phyloP scores from a whole-genome alignment of 805 yeast species.

The Starmerella geochares region DNA sequence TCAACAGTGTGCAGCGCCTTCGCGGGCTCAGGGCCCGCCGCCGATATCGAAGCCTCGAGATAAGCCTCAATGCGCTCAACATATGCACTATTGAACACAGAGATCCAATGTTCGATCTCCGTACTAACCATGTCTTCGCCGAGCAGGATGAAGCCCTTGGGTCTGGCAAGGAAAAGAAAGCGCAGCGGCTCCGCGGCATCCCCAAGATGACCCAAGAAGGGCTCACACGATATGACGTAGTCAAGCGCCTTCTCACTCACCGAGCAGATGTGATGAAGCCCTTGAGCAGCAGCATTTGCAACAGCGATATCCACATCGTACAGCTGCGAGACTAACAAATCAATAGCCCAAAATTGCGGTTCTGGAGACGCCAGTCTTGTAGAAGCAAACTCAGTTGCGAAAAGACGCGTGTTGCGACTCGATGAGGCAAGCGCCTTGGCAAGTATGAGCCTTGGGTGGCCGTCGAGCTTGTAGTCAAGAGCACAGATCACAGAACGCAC shows the following conservation, averaged over 20 bases:
- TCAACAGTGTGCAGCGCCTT: background rate
- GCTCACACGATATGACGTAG: slow-evolving; percentile 44
- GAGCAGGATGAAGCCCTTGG: slow-evolving; percentile 61
- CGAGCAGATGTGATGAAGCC: slow-evolving; percentile 45
- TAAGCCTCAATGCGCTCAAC: slow-evolving; percentile 31
- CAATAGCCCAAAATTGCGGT: slow-evolving; percentile 39
- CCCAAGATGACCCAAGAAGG: slow-evolving; percentile 47
- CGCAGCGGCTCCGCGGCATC: slow-evolving; percentile 48
- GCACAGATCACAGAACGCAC: slow-evolving; percentile 42
- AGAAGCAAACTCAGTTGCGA: slow-evolving; percentile 46
- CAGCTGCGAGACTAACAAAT: slow-evolving; percentile 51
- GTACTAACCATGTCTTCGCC: slow-evolving; percentile 42
- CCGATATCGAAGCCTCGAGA: slow-evolving; percentile 18
- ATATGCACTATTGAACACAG: slow-evolving; percentile 30
- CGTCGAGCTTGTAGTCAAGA: slow-evolving; percentile 48
- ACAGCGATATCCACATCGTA: slow-evolving; percentile 56
- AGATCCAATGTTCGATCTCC: slow-evolving; percentile 62
- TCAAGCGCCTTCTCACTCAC: slow-evolving; percentile 38
- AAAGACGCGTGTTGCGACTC: slow-evolving; percentile 41
- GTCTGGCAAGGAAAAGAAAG: slow-evolving; percentile 51
- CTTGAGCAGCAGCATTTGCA: slow-evolving; percentile 45
- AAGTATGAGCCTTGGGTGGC: slow-evolving; percentile 59
- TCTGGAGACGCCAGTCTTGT: slow-evolving; percentile 11
- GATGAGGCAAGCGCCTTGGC: slow-evolving; percentile 53
- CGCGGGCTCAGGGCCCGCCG: background rate